Evolutionary conservation across 441 rosid genomes (phyloP), one percentile per base, ranked within the genome.

Genomic region (Eutrema salsugineum): DNA sequence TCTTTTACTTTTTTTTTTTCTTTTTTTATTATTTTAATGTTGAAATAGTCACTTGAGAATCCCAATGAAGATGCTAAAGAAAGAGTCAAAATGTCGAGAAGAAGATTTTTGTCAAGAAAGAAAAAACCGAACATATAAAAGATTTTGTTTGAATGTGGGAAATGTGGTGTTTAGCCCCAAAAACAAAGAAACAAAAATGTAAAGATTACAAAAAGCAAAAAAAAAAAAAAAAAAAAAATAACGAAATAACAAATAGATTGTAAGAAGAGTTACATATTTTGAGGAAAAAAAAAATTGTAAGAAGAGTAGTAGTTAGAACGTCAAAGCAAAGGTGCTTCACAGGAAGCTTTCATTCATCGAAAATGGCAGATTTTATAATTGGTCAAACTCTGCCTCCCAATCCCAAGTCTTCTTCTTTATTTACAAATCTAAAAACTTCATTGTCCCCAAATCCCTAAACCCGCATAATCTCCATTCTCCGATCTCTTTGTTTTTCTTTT

Each of bases 311-410:
- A 22, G 77, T 73, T 73, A 48, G 30, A 73, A 73, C 77, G 77
- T 24, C 27, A 24, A 3, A 3, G 66, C 72, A 57, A 11, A 65
- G 61, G 61, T 56, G n/a, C 61, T 49, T 73, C 48, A 2, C 5
- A 66, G 40, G 72, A 72, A 64, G 58, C 24, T 65, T 55, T 72
- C 63, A 44, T 56, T 43, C 55, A 51, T 63, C 77, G 8, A 47
- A 72, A 66, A 73, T 73, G 72, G 68, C 68, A 22, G 59, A 28
- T 19, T 63, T 35, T 24, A 27, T 6, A 65, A 22, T 40, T 48
- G 46, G 72, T 73, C 78, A 73, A 73, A 73, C 68, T 66, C 61
- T 73, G 63, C 63, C 61, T 73, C 67, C 77, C 30, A n/a, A 33
- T 47, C 65, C 65, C 54, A 63, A 54, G 17, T 44, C 14, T 30